Conservation (phyloP, 75 land plant genomes). For the Ceratopteris richardii region DNA sequence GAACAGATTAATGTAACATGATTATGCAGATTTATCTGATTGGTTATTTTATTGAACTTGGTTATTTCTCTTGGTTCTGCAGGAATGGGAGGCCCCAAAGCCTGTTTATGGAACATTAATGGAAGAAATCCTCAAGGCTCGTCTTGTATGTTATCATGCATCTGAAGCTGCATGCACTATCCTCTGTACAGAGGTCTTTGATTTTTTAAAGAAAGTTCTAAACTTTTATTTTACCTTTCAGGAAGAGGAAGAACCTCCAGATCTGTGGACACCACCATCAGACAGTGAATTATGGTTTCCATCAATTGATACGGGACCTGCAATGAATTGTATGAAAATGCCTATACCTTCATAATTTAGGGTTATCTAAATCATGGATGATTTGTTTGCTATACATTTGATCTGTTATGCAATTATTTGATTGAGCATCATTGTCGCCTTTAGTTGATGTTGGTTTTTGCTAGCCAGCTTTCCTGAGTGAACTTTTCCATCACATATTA, state of each 20-base stretch:
- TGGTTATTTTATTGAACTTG: too few species aligned
- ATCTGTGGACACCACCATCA: constrained; percentile 56
- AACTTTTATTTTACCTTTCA: constrained; percentile 2
- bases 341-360: not conserved
- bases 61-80: constrained; percentile 9
- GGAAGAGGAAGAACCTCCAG: constrained; percentile 24
- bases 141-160: constrained; percentile 35
- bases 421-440: not conserved
- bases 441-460: not conserved
- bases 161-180: constrained; percentile 9
- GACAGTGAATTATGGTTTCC: constrained; percentile 63
- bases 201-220: too few species aligned
- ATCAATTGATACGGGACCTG: constrained; percentile 20
- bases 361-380: not conserved
- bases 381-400: not conserved
- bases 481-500: too few species aligned
- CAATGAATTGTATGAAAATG: not conserved
- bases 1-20: too few species aligned
- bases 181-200: constrained; percentile 14
- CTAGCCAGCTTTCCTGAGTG: too few species aligned
- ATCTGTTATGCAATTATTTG: not conserved
- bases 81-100: constrained; percentile 94
- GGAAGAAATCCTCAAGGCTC: constrained; percentile 36
- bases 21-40: too few species aligned
- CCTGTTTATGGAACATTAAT: constrained; percentile 57